phyloP scores from a whole-genome alignment of 257 asterid species.

The Solanum sejunctum region DNA sequence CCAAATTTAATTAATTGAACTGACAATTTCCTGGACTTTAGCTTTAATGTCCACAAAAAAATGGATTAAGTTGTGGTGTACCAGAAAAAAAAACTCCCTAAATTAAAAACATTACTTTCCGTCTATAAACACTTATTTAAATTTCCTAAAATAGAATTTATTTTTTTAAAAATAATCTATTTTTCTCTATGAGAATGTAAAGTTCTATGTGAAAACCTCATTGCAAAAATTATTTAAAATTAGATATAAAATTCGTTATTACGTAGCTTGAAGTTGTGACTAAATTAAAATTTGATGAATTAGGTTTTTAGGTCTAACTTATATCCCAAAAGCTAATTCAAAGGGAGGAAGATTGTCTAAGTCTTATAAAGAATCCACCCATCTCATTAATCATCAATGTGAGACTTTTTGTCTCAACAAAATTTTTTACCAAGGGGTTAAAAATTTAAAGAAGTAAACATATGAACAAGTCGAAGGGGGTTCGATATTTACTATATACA shows the following conservation, averaged over 20 bases:
- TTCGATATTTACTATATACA: too few relatives aligned
- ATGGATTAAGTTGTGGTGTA: background rate
- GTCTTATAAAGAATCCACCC: too few relatives aligned
- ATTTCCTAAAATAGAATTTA: background rate
- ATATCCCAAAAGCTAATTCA: too few relatives aligned
- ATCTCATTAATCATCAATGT: too few relatives aligned
- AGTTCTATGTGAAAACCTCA: background rate
- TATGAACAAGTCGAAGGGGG: too few relatives aligned
- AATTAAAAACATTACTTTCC: background rate
- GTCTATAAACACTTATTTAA: background rate
- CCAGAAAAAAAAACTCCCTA: background rate
- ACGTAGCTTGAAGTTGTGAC: background rate
- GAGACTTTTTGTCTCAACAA: too few relatives aligned
- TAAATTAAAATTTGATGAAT: too few relatives aligned
- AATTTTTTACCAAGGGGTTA: too few relatives aligned
- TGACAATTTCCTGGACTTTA: background rate
- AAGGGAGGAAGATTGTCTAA: too few relatives aligned
- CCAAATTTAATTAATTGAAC: background rate
- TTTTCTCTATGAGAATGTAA: background rate
- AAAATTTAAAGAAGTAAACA: too few relatives aligned
- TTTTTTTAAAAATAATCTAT: background rate
- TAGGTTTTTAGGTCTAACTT: too few relatives aligned
- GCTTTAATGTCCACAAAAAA: background rate
- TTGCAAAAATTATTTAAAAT: background rate
- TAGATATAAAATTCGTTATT: background rate